Base-by-base conservation (phyloP, 192 early-diverging fungal genomes). In the Entomortierella lignicola region DNA sequence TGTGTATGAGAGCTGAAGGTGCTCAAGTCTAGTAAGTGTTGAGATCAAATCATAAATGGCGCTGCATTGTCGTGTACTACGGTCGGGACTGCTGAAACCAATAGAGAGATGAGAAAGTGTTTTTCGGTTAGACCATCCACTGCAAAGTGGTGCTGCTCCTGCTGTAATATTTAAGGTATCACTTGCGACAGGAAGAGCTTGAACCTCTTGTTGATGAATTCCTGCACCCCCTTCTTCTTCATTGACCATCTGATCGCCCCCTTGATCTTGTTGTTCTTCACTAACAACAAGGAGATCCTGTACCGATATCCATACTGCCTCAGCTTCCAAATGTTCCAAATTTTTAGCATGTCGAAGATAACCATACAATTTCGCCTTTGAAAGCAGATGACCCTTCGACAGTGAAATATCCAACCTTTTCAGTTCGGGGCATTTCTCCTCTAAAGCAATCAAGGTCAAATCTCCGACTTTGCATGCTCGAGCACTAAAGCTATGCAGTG, bases 321-420 rank as follows among this genome's bases (percentile, higher is more conserved):
- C 75, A 1, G 67, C 66, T 30, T 60, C 57, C 55, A 79, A 30
- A 17, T 52, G n/a, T 10, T 29, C 53, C 48, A 79, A 21, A 6
- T 27, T 39, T 17, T 20, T 54, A 1, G 51, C 55, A 26, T 42
- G 18, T 1, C 8, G 41, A 53, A 77, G 63, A 21, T 59, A 77
- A 2, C 25, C 31, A 11, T 55, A 57, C 29, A 77, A 21, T 5
- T 60, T 55, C 3, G 50, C 15, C 39, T 55, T 63, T 10, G 61
- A 41, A n/a, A 77, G 15, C 8, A 32, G 20, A 8, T 47, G 47
- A 1, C 58, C 55, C 4, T 31, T 53, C 13, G 60, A 58, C 57
- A 70, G 50, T 8, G 75, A 79, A 15, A 79, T 70, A 43, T 79
- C 75, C 27, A 79, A 31, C 21, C 39, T 17, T 48, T 79, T 48